Base-by-base conservation (phyloP, 1,284 basidiomycete genomes). In the Hypsizygus ulmarius region DNA sequence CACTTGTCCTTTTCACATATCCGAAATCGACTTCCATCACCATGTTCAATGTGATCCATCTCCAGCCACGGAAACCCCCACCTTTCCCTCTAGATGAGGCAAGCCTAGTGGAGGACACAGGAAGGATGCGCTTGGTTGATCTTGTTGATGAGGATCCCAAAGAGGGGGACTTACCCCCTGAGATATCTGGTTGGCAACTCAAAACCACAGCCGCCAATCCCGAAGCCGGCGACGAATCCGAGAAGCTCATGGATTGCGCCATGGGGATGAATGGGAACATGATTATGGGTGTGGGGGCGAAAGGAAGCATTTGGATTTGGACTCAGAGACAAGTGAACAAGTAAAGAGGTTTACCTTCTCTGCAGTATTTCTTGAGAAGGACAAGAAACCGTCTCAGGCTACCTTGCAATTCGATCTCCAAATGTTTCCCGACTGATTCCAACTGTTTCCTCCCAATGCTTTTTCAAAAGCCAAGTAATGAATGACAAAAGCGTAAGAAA, bases 31-130 rank as follows among this genome's bases (percentile, higher is more conserved):
- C 65, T 27, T 62, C 56, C 3, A 64, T 84, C 47, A 68, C 59
- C 18, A 61, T 83, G 14, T 59, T 78, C 54, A 81, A 79, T 50
- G 61, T 78, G 30, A 61, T 69, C 8, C 68, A 74, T 45, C 72
- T 85, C 57, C 57, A 61, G 36, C 65, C 60, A 5, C 57, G 62
- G 35, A 52, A 50, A 30, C 58, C 56, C 6, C 63, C 61, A 10
- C 57, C 57, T 8, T 66, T 65, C 45, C 65, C 65, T 16, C 28
- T 55, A 33, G 53, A 52, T 11, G 49, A 47, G n/a, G 33, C 47
- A 15, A 34, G 33, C 36, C 42, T 54, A 9, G 49, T 38, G 7
- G 55, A 59, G 28, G 53, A 59, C 48, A 52, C 60, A 11, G 51
- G 50, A 39, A 49, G 45, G 16, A 56, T 63, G 28, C 52, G 59